Evolutionary conservation across 768 basidiomycete species (phyloP).

Genomic region (Psilocybe subaeruginosa): DNA sequence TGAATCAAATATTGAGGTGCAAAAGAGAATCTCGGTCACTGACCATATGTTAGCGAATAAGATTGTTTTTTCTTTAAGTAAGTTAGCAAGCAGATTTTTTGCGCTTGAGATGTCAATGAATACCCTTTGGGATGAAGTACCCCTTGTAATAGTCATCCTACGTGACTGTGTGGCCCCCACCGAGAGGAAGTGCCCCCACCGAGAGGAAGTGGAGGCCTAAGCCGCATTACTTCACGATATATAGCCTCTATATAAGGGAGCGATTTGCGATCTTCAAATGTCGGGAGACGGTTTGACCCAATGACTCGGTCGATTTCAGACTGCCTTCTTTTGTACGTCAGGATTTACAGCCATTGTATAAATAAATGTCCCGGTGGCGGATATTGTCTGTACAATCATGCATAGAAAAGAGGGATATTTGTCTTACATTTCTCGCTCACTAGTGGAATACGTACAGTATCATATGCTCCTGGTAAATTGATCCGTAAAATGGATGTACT

Average conservation of each 20-base stretch:
- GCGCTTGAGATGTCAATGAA: background rate
- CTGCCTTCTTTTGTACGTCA: conserved; percentile 33
- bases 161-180: background rate
- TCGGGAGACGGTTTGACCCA: conserved; percentile 31
- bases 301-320: conserved; percentile 35
- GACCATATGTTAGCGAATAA: conserved; percentile 23
- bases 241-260: conserved; percentile 33
- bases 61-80: conserved; percentile 8
- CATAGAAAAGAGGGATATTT: background rate
- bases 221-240: conserved; percentile 11
- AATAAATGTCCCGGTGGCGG: conserved; percentile 24
- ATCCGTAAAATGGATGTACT: background rate
- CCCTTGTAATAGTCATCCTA: conserved; percentile 33
- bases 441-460: conserved; percentile 8
- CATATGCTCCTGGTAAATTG: conserved; percentile 10
- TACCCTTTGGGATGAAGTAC: conserved; percentile 29
- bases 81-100: background rate
- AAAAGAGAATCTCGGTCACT: background rate
- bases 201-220: background rate
- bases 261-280: conserved; percentile 25
- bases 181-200: background rate
- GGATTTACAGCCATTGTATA: conserved; percentile 33
- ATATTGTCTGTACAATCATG: conserved; percentile 8
- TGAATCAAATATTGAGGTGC: background rate
- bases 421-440: too few species aligned